Conservation (phyloP, 768 basidiomycete genomes). For the Imleria badia region DNA sequence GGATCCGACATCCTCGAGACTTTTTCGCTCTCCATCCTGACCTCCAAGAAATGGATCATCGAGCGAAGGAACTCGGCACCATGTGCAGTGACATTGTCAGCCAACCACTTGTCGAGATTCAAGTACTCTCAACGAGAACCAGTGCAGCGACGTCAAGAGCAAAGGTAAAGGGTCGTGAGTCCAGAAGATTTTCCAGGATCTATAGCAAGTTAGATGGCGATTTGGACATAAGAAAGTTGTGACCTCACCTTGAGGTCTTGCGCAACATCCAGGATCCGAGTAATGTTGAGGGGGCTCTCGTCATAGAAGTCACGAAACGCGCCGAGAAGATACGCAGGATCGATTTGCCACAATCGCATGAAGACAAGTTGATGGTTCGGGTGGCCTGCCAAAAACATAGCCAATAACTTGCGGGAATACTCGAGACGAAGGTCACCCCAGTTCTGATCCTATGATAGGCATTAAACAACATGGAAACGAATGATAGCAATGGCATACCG, state of each 20-base stretch:
- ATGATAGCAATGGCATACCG: conserved; percentile 51
- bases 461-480: background rate
- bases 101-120: conserved; percentile 96
- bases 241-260: conserved; percentile 83
- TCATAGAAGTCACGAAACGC: conserved; percentile 92
- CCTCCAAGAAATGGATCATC: conserved; percentile 83
- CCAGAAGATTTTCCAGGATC: conserved; percentile 92
- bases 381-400: conserved; percentile 89
- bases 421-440: conserved; percentile 91
- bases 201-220: conserved; percentile 29
- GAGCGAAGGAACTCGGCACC: conserved; percentile 86
- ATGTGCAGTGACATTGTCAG: conserved; percentile 79
- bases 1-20: conserved; percentile 73
- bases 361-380: conserved; percentile 97
- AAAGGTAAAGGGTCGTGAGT: conserved; percentile 85
- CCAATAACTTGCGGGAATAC: conserved; percentile 79
- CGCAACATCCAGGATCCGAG: conserved; percentile 91
- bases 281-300: conserved; percentile 90
- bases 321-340: conserved; percentile 80
- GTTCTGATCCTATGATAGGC: conserved; percentile 54
- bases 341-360: conserved; percentile 93
- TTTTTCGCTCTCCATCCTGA: conserved; percentile 93
- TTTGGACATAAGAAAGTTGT: background rate
- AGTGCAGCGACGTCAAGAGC: conserved; percentile 93
- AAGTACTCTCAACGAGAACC: conserved; percentile 88